phyloP scores from a whole-genome alignment of 805 yeast genomes.

The Jamesozyma spencerorum region DNA sequence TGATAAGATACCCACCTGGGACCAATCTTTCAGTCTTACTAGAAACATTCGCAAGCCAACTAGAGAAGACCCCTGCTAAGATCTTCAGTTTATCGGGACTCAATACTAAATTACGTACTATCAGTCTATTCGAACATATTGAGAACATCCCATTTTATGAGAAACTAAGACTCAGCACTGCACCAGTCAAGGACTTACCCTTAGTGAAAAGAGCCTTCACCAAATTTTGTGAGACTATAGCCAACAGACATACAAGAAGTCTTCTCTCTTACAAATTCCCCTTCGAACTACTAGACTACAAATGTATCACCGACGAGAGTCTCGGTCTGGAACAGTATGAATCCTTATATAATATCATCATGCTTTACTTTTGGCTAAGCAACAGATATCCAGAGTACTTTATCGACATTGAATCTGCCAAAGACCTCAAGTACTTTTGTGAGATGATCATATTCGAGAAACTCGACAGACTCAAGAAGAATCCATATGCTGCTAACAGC shows the following conservation, averaged over 20 bases:
- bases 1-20: constrained; percentile 49
- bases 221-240: constrained; percentile 45
- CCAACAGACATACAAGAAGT: constrained; percentile 43
- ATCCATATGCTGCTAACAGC: constrained; percentile 18
- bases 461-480: constrained; percentile 26
- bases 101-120: constrained; percentile 31
- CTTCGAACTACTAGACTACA: constrained; percentile 22
- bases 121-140: constrained; percentile 38
- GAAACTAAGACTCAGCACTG: constrained; percentile 47
- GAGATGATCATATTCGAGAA: constrained; percentile 42
- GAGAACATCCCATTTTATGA: constrained; percentile 44
- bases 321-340: constrained; percentile 36
- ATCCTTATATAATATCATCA: constrained; percentile 54
- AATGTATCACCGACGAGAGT: constrained; percentile 18
- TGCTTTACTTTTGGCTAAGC: constrained; percentile 74
- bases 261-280: constrained; percentile 42
- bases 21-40: constrained; percentile 41
- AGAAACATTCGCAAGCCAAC: constrained; percentile 34
- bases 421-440: constrained; percentile 56
- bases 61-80: constrained; percentile 16
- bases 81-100: constrained; percentile 23
- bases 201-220: constrained; percentile 37
- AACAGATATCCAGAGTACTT: constrained; percentile 79
- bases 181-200: constrained; percentile 44
- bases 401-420: constrained; percentile 66